Evolutionary conservation across 805 yeast species (phyloP), one percentile per base, ranked within the genome.

Genomic region (Geotrichum ghanense): DNA sequence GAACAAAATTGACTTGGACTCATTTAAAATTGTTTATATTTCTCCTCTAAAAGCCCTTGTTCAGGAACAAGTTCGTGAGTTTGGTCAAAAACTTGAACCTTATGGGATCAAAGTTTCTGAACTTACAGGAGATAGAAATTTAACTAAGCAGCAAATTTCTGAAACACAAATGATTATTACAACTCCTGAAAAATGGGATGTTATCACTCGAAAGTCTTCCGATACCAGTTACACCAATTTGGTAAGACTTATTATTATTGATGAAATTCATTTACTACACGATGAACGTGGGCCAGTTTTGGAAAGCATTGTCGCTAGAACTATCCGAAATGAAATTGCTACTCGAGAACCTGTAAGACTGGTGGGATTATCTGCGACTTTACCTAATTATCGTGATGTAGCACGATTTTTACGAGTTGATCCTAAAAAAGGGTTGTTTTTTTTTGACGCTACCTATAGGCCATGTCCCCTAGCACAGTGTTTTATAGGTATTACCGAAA

Each of bases 171-270:
- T 90, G 3, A 67, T 90, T 43, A 94, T 90, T 1, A 85, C 96
- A 0, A 90, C 98, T 0, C 97, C 97, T 0, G 98, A 92, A 59
- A 90, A 89, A 59, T 90, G 97, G 97, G 97, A 92, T 66, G 85
- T 92, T 19, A 81, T 89, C 14, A 89, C 96, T 0, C 74, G 98
- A 66, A 90, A 90, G 57, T 72, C 73, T 40, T 70, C 78, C 19
- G 90, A 84, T 50, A 68, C 76, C 1, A 75, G 82, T 21, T 81
- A 79, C 54, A 74, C 80, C 1, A 71, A 74, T 27, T 65, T 78
- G 1, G 92, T 87, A 1, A 72, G 76, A 37, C 70, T 90, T 20
- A 64, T 90, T 7, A 82, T 90, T 22, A 78, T 92, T 44, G 98
- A 90, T 68, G 98, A 90, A 63, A 82, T 90, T 49, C 98, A 90